A percentile compares a stretch with the other conserved stretches of the same genome.
phyloP scores from a whole-genome alignment of 139 green algal species.

The Chlamydomonas incerta region DNA sequence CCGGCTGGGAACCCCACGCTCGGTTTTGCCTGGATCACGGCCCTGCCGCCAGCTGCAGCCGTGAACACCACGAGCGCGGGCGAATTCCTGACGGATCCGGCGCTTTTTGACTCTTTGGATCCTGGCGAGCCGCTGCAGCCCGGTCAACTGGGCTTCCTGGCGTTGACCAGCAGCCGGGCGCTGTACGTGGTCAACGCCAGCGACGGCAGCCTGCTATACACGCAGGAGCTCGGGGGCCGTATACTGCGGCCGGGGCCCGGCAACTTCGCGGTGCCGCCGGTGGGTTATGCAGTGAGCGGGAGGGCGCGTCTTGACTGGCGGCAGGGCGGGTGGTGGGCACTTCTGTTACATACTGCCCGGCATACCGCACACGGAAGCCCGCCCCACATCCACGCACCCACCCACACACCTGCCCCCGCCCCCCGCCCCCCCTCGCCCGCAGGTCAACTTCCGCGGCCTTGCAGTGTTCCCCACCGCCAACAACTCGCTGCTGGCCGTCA shows the following conservation, averaged over 20 bases:
- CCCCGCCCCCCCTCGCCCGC: too few relatives aligned
- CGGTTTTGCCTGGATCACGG: not conserved
- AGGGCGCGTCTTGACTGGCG: too few relatives aligned
- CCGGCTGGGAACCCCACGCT: too few relatives aligned
- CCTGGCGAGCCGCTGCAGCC: not conserved
- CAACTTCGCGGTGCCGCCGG: too few relatives aligned
- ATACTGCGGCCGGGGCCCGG: not conserved
- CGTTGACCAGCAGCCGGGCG: not conserved
- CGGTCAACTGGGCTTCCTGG: not conserved
- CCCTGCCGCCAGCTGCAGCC: not conserved
- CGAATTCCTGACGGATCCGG: not conserved
- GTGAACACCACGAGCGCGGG: not conserved
- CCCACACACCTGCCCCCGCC: too few relatives aligned
- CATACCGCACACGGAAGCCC: too few relatives aligned
- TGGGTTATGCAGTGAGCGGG: too few relatives aligned
- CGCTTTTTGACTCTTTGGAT: not conserved
- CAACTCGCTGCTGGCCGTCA: not conserved
- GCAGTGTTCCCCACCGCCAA: not conserved
- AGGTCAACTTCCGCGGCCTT: not conserved
- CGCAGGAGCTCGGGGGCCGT: not conserved
- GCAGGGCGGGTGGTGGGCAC: too few relatives aligned
- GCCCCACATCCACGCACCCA: too few relatives aligned
- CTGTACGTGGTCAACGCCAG: not conserved
- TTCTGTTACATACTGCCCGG: too few relatives aligned
- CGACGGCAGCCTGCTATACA: not conserved